Percentiles rank a stretch among this genome's conserved stretches.
Conservation (phyloP, 108 stramenopile genomes). For the Pseudonitzschia multiseries region DNA sequence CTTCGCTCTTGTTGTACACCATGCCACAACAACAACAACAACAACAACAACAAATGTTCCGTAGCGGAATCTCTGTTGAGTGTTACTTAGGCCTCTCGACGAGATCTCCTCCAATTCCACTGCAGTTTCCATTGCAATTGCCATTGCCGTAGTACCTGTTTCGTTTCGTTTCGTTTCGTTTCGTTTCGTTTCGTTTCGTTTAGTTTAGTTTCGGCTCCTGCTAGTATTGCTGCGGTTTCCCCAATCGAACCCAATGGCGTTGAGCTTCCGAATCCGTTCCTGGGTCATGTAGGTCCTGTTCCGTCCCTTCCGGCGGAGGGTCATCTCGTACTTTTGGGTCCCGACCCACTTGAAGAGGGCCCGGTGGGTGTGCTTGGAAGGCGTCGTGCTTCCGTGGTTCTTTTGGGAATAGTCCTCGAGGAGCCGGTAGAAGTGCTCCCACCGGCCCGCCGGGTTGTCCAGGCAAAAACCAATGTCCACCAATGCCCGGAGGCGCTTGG, state of each 20-base stretch:
- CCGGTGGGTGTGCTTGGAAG: neutral
- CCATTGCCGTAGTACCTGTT: no score
- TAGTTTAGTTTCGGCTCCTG: no score
- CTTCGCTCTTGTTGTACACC: no score
- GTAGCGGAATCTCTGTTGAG: no score
- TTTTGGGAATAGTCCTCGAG: neutral
- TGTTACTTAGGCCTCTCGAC: no score
- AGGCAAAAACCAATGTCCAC: slow-evolving; percentile 8
- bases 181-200: no score
- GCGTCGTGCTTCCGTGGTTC: neutral
- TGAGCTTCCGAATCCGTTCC: slow-evolving; percentile 2
- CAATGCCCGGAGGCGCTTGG: neutral
- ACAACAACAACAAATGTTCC: no score
- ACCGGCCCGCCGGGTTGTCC: neutral
- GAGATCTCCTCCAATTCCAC: no score
- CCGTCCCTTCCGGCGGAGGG: neutral
- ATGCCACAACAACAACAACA: no score
- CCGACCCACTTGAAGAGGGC: neutral
- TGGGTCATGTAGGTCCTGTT: neutral
- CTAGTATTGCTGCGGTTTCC: no score
- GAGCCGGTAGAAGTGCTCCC: neutral
- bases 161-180: no score
- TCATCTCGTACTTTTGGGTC: neutral
- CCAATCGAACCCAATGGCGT: neutral
- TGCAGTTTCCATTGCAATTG: no score